phyloP scores from a whole-genome alignment of 1,284 basidiomycete genomes.

The Hortiboletus rubellus region DNA sequence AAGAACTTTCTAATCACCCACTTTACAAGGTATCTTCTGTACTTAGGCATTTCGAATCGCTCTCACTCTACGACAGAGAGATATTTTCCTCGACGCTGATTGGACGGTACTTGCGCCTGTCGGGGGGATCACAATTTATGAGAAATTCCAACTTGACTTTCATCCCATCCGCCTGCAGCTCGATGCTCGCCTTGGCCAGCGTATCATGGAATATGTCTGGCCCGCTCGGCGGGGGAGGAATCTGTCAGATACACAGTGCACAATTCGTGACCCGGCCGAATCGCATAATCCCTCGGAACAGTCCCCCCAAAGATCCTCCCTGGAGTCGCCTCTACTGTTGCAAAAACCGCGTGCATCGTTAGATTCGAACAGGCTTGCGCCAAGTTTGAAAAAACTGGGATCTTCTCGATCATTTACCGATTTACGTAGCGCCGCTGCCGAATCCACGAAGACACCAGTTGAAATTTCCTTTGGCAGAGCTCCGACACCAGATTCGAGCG shows the following conservation, averaged over 20 bases:
- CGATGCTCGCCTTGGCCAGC: slow-evolving; percentile 78
- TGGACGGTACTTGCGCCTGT: slow-evolving; percentile 89
- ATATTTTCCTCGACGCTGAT: slow-evolving; percentile 67
- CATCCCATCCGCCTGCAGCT: slow-evolving; percentile 90
- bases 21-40: slow-evolving; percentile 56
- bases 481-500: slow-evolving; percentile 21
- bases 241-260: slow-evolving; percentile 11
- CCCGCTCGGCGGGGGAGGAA: slow-evolving; percentile 57
- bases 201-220: slow-evolving; percentile 91
- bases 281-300: slow-evolving; percentile 17
- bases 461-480: slow-evolving; percentile 21
- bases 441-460: slow-evolving; percentile 31
- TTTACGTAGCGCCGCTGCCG: slow-evolving; percentile 49
- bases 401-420: slow-evolving; percentile 72
- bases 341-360: slow-evolving; percentile 35
- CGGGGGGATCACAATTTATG: slow-evolving; percentile 91
- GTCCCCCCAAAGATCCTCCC: slow-evolving; percentile 35
- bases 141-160: slow-evolving; percentile 78
- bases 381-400: slow-evolving; percentile 51
- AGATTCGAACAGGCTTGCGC: slow-evolving; percentile 29
- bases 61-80: slow-evolving; percentile 44
- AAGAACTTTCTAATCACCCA: slow-evolving; percentile 66
- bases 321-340: slow-evolving; percentile 46
- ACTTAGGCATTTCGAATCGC: background rate
- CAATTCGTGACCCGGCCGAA: slow-evolving; percentile 24